Percentiles rank a stretch among this genome's conserved stretches.
phyloP scores from a whole-genome alignment of 2,329 filamentous ascomycete species.

The Magnaporthiopsis rhizophila region DNA sequence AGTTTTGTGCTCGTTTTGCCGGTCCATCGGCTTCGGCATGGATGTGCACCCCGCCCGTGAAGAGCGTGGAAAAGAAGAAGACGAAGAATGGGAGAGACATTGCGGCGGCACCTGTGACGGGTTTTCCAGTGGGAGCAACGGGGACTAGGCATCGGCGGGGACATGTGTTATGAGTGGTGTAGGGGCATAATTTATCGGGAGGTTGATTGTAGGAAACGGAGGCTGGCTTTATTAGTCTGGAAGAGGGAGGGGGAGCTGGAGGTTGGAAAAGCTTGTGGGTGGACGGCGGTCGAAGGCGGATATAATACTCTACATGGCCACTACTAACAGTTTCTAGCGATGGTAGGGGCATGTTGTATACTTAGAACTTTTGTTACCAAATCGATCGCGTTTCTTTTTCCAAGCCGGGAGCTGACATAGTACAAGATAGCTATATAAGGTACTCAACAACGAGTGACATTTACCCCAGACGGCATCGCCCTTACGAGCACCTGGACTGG shows the following conservation, averaged over 20 bases:
- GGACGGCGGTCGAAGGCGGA: neutral
- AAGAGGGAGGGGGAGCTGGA: too few relatives aligned
- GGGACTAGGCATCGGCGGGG: neutral
- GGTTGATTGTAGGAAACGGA: neutral
- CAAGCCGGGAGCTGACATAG: too few relatives aligned
- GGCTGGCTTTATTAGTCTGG: neutral
- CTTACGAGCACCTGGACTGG: constrained; percentile 1
- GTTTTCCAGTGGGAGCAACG: neutral
- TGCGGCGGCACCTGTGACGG: neutral
- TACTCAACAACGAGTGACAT: too few relatives aligned
- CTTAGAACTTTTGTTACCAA: neutral
- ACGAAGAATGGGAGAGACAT: neutral
- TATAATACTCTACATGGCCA: neutral
- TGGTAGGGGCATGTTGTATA: neutral
- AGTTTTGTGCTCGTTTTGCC: neutral
- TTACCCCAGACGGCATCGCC: too few relatives aligned
- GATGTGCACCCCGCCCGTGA: neutral
- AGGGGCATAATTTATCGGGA: neutral
- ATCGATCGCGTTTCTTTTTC: neutral
- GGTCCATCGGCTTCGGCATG: neutral
- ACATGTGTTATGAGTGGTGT: neutral
- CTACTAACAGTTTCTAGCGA: neutral
- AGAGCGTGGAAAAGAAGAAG: neutral
- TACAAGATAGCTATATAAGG: too few relatives aligned
- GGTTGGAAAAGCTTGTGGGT: neutral